Base-by-base conservation (phyloP, 441 rosid species). In the Isatis lusitanica region DNA sequence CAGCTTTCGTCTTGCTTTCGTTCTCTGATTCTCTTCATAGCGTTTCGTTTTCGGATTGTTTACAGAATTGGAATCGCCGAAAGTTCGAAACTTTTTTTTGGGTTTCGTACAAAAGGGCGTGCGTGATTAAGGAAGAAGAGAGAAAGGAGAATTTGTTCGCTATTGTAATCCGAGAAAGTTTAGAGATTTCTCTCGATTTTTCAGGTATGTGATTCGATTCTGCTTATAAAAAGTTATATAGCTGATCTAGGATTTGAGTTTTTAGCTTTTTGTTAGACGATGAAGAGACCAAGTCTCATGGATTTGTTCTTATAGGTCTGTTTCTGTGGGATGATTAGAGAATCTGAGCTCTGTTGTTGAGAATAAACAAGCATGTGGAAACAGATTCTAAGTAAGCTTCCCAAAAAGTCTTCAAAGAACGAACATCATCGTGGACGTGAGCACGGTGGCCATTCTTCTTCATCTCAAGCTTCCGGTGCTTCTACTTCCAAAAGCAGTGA, bases 331-430 rank as follows among this genome's bases (percentile, higher is more conserved):
- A 66, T 74, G 74, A 52, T 35, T 53, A 36, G 46, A 63, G 75
- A 70, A 70, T 58, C 53, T 76, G 46, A 63, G 38, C 21, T 81
- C 39, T 16, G 9, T 56, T 69, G 73, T 74, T 65, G 68, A 59
- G 70, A 26, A 28, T 3, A 46, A 77, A 43, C 4, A 84, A 83
- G 50, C 61, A 89, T 90, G 96, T 84, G 90, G 81, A 90, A 88
- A 78, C 92, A 90, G 80, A 88, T 90, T 81, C 85, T 90, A 16
- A 89, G 89, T 40, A 85, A 86, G 89, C 96, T 90, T 78, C 96
- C 92, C 0, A 83, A 84, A 80, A 90, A 31, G 89, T 85, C 72
- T 74, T 58, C 80, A 77, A 86, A 51, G 85, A 75, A 76, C 47
- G 86, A 33, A 71, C 89, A 72, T 72, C 89, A 70, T 69, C 76